Conservation (phyloP, 352 stramenopile genomes). For the Phytophthora rubi region DNA sequence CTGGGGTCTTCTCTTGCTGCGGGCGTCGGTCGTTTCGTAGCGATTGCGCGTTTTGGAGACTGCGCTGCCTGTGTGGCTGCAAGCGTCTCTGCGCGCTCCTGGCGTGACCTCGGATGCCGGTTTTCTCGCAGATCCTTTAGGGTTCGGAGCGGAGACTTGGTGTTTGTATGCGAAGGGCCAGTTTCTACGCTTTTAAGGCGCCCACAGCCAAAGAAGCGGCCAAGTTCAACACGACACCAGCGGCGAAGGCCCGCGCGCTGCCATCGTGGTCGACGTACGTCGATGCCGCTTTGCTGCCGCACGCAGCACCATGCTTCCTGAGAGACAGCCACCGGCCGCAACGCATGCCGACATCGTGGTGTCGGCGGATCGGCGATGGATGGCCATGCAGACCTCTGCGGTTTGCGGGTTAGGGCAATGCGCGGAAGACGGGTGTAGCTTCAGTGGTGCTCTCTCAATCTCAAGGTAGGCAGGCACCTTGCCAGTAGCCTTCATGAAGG, state of each 20-base stretch:
- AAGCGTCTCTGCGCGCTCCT: conserved; percentile 15
- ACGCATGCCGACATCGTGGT: not conserved
- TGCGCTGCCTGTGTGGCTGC: conserved; percentile 26
- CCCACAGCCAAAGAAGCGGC: conserved; percentile 20
- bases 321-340: too few species aligned
- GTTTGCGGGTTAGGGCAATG: not conserved
- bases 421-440: too few species aligned
- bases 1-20: conserved; percentile 11
- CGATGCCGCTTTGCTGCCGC: too few species aligned
- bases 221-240: conserved; percentile 29
- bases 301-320: too few species aligned
- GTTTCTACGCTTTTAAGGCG: conserved; percentile 24
- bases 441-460: too few species aligned
- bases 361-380: not conserved
- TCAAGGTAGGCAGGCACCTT: too few species aligned
- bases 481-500: too few species aligned
- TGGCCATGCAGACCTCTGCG: not conserved
- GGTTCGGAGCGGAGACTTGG: conserved; percentile 25
- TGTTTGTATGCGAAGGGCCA: conserved; percentile 32
- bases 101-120: not conserved
- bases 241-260: not conserved
- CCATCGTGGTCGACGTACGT: too few species aligned
- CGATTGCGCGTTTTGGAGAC: conserved; percentile 33
- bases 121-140: conserved; percentile 24
- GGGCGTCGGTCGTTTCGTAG: conserved; percentile 21